Evolutionary conservation across 2,329 filamentous ascomycete species (phyloP).

Genomic region (Simplicillium sp.): DNA sequence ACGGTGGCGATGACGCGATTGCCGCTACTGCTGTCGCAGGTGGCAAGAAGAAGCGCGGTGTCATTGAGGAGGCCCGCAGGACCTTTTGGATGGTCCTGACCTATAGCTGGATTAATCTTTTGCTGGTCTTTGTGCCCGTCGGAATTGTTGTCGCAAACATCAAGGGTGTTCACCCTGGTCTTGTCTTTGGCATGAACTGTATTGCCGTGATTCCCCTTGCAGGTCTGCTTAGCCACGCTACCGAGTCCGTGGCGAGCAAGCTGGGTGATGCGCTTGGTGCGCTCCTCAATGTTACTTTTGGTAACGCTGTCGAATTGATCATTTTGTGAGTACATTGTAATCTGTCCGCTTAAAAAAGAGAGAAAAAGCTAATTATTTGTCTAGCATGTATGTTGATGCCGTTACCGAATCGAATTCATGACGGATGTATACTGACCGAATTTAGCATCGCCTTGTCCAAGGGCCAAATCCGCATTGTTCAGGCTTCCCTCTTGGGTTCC

Average conservation of each 20-base stretch:
- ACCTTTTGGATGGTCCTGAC: conserved; percentile 48
- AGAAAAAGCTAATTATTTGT: conserved; percentile 3
- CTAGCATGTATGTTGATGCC: conserved; percentile 42
- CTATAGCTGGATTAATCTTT: conserved; percentile 69
- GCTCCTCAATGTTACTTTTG: conserved; percentile 68
- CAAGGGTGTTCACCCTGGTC: conserved; percentile 41
- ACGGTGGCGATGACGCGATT: conserved; percentile 18
- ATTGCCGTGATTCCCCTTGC: conserved; percentile 68
- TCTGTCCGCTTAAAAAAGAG: no score
- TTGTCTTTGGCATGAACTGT: conserved; percentile 66
- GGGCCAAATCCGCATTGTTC: conserved; percentile 82
- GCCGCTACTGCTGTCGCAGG: conserved; percentile 20
- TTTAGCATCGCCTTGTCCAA: conserved; percentile 15
- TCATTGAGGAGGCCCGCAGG: conserved; percentile 40
- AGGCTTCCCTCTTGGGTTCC: conserved; percentile 81
- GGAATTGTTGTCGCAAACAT: conserved; percentile 58
- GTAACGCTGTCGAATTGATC: conserved; percentile 71
- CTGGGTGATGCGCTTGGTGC: conserved; percentile 67
- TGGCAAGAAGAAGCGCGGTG: conserved; percentile 25
- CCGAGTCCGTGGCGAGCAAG: conserved; percentile 63
- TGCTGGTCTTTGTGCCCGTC: conserved; percentile 69
- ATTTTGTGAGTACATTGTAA: conserved; percentile 34
- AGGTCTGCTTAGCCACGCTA: conserved; percentile 62
- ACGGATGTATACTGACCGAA: conserved; percentile 39
- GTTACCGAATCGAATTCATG: conserved; percentile 60